phyloP scores from a whole-genome alignment of 1,139 yeast genomes.

The Taphrina populina region DNA sequence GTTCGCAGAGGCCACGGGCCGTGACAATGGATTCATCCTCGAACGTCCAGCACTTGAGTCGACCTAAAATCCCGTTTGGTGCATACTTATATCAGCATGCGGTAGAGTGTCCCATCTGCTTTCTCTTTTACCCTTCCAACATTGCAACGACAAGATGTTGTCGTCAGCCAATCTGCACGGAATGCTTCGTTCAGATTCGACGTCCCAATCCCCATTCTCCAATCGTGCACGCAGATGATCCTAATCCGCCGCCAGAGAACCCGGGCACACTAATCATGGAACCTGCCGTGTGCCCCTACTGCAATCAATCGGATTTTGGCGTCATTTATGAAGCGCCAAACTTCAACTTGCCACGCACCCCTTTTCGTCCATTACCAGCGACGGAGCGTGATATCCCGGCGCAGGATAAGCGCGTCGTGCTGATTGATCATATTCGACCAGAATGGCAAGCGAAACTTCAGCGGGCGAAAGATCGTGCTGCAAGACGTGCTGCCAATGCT shows the following conservation, averaged over 20 bases:
- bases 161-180: slow-evolving; percentile 89
- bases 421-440: slow-evolving; percentile 81
- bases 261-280: slow-evolving; percentile 63
- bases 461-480: slow-evolving; percentile 71
- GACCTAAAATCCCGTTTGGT: slow-evolving; percentile 20
- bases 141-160: slow-evolving; percentile 87
- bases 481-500: slow-evolving; percentile 68
- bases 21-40: slow-evolving; percentile 29
- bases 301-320: slow-evolving; percentile 85
- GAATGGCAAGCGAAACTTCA: slow-evolving; percentile 81
- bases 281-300: slow-evolving; percentile 88
- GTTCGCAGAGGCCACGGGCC: slow-evolving; percentile 28
- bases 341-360: slow-evolving; percentile 7
- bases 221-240: slow-evolving; percentile 45
- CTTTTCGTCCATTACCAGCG: slow-evolving; percentile 10
- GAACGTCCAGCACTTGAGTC: neutral
- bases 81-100: slow-evolving; percentile 33
- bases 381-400: slow-evolving; percentile 49
- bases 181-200: slow-evolving; percentile 94
- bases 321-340: slow-evolving; percentile 68
- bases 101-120: slow-evolving; percentile 91
- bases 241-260: slow-evolving; percentile 41
- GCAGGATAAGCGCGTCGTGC: slow-evolving; percentile 62
- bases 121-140: slow-evolving; percentile 75
- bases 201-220: slow-evolving; percentile 95